Evolutionary conservation across 1,284 basidiomycete species (phyloP), one percentile per base, ranked within the genome.

Genomic region (Trichosporon coremiiforme): DNA sequence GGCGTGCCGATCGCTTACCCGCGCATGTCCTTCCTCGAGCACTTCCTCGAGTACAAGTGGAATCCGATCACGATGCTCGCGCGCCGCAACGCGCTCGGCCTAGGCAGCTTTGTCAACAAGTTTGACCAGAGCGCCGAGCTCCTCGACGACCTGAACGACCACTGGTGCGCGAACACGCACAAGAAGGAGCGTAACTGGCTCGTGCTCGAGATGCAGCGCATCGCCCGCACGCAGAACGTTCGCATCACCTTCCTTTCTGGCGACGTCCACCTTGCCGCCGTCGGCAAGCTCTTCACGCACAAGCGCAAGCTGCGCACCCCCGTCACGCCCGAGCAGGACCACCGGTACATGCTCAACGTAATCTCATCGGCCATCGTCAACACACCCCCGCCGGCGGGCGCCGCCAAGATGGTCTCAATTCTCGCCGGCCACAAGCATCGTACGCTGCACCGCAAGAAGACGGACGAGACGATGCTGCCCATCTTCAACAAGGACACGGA

Each of bases 161-260:
- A 94, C 77, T 95, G 93, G 93, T 94, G 92, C 10, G 88, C 92
- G 29, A 90, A 89, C 71, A 80, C 84, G 3, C 93, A 95, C 82
- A 95, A 97, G 89, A 86, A 87, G 83, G 96, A 98, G 82, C 89
- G 96, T 66, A 98, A 98, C 81, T 90, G 89, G 89, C 86, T 98
- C 17, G 88, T 99, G 41, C 87, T 91, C 71, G 87, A 90, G 76
- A 85, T 93, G 70, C 94, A 96, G 79, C 84, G 86, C 33, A 85
- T 92, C 70, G 91, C 94, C 0, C 82, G 84, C 62, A 81, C 83
- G 63, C 88, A 88, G 78, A 86, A 87, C 25, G 82, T 90, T 25
- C 88, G 95, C 29, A 86, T 98, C 20, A 88, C 90, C 0, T 94
- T 95, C 83, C 77, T 97, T n/a, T 91, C 90, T 0, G 95, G 95